Conservation (phyloP, 2,329 filamentous ascomycete genomes). For the Alternaria gansuensis region DNA sequence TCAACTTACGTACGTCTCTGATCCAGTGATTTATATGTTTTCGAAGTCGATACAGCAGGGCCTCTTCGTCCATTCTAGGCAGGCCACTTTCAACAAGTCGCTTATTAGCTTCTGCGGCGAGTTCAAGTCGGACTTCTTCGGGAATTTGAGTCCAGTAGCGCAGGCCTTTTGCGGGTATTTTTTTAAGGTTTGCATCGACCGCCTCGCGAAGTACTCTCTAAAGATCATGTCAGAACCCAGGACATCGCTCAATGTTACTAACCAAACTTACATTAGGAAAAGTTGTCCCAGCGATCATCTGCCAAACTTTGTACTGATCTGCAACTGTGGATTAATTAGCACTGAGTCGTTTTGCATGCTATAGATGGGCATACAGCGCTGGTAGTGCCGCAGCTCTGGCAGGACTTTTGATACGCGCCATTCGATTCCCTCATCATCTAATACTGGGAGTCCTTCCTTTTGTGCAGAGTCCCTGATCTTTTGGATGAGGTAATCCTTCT, state of each 20-base stretch:
- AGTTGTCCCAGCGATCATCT: not conserved
- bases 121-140: not conserved
- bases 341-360: not conserved
- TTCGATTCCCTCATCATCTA: slow-evolving; percentile 13
- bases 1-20: slow-evolving; percentile 5
- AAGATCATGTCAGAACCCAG: not conserved
- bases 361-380: slow-evolving; percentile 7
- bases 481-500: slow-evolving; percentile 1
- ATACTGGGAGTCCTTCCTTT: not conserved
- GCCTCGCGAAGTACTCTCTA: slow-evolving; percentile 12
- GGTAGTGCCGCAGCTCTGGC: slow-evolving; percentile 11
- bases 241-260: not conserved
- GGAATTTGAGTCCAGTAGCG: slow-evolving; percentile 18
- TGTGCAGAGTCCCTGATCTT: not conserved
- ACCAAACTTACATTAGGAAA: slow-evolving; percentile 3
- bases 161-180: slow-evolving; percentile 5
- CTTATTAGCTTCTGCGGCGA: slow-evolving; percentile 10
- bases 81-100: slow-evolving; percentile 9
- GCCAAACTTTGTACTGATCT: not conserved
- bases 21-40: slow-evolving; percentile 19
- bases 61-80: slow-evolving; percentile 11
- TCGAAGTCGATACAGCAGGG: slow-evolving; percentile 11
- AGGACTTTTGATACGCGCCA: slow-evolving; percentile 15
- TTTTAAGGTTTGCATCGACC: slow-evolving; percentile 3
- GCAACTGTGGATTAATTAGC: not conserved